These are phyloP conservation scores for Linnemannia hyalina DNA, from an alignment of 192 early-diverging fungal genomes.

Conservation along the genomic window DNA sequence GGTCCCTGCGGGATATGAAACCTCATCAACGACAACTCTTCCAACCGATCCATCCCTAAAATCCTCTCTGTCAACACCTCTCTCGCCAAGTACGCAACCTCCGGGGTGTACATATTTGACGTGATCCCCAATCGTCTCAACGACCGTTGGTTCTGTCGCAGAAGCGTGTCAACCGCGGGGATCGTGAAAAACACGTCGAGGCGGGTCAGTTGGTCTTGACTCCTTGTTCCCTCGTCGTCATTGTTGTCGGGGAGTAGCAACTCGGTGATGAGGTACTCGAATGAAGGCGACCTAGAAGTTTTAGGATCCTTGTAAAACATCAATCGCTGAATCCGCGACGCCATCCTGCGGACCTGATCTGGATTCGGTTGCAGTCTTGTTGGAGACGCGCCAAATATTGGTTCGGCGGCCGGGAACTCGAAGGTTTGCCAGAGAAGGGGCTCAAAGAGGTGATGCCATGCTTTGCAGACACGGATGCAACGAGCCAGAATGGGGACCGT, in stretches of 20 bases:
- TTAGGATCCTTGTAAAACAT: not conserved
- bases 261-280: not conserved
- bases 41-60: not conserved
- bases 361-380: not conserved
- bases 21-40: not conserved
- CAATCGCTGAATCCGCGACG: not conserved
- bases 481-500: not conserved
- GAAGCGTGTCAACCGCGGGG: not conserved
- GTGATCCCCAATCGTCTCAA: not conserved
- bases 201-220: not conserved
- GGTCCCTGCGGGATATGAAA: not conserved
- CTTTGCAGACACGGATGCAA: not conserved
- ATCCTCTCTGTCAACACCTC: not conserved
- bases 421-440: not conserved
- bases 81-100: not conserved
- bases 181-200: not conserved
- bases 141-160: not conserved
- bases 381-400: not conserved
- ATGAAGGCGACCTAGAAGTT: not conserved
- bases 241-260: not conserved
- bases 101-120: not conserved
- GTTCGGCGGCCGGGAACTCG: not conserved
- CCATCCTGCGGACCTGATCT: not conserved
- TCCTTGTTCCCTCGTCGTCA: too few relatives aligned
- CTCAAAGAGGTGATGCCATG: not conserved